These are phyloP conservation scores for Xylaria arbuscula DNA, from an alignment of 2,329 filamentous ascomycete species.

Conservation along the genomic window DNA sequence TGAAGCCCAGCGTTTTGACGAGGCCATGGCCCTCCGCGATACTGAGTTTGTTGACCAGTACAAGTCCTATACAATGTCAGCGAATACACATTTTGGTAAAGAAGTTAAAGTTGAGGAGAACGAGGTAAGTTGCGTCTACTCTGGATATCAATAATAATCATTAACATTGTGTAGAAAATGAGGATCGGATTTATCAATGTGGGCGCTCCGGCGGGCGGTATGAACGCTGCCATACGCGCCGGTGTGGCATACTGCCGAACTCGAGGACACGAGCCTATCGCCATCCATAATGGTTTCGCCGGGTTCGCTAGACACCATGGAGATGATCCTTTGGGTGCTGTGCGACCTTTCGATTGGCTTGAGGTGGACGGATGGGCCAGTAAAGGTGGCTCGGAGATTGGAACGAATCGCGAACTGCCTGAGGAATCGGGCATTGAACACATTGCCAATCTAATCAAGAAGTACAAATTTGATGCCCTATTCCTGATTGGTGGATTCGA, in stretches of 20 bases:
- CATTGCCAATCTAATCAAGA: conserved; percentile 83
- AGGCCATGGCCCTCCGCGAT: conserved; percentile 88
- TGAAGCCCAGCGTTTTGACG: conserved; percentile 83
- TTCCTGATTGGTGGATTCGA: conserved; percentile 97
- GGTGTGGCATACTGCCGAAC: conserved; percentile 93
- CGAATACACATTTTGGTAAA: conserved; percentile 78
- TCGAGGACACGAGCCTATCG: conserved; percentile 90
- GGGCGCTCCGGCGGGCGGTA: conserved; percentile 94
- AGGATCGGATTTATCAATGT: conserved; percentile 96
- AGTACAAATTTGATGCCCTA: conserved; percentile 89
- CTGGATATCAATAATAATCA: conserved; percentile 4
- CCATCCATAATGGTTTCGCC: conserved; percentile 96
- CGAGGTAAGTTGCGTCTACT: conserved; percentile 65
- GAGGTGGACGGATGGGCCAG: conserved; percentile 96
- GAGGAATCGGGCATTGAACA: conserved; percentile 84
- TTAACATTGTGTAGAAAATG: conserved; percentile 73
- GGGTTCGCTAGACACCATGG: conserved; percentile 91
- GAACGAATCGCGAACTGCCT: conserved; percentile 94
- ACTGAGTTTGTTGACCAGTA: conserved; percentile 95
- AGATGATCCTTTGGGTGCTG: conserved; percentile 82
- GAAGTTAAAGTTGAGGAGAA: conserved; percentile 74
- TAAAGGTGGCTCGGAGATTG: conserved; percentile 96
- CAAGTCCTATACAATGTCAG: conserved; percentile 89
- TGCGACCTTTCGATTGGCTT: conserved; percentile 89
- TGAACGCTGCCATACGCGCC: conserved; percentile 95